Evolutionary conservation across 371 early-diverging fungal species (phyloP).

Genomic region (Mortierella sp.): DNA sequence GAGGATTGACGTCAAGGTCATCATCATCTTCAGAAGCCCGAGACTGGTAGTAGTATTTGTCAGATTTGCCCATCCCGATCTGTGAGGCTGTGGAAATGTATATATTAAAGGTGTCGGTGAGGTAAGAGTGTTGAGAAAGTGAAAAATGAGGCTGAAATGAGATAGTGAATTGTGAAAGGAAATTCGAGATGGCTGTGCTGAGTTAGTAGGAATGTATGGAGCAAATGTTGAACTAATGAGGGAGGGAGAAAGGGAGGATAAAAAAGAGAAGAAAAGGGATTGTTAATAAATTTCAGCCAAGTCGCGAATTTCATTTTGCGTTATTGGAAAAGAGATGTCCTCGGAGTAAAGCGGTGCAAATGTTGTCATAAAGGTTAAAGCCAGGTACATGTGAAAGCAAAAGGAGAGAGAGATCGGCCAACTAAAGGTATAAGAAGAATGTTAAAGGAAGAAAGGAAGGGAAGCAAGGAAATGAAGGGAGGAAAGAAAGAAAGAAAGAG

Average conservation of each 20-base stretch:
- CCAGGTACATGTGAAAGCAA: not conserved
- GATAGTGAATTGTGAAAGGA: not conserved
- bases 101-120: not conserved
- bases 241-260: conserved; percentile 3
- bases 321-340: not conserved
- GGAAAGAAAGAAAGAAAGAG: not conserved
- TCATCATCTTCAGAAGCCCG: conserved; percentile 17
- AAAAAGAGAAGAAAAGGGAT: not conserved
- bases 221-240: too few relatives aligned
- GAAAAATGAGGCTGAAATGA: not conserved
- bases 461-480: not conserved
- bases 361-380: not conserved
- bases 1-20: conserved; percentile 24
- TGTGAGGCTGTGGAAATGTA: not conserved
- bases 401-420: not conserved
- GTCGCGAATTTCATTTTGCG: too few relatives aligned
- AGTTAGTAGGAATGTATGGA: not conserved
- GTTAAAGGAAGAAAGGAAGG: not conserved
- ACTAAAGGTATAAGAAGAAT: not conserved
- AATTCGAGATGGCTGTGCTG: not conserved
- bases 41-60: conserved; percentile 20
- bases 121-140: not conserved
- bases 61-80: conserved; percentile 23
- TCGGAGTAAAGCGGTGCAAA: not conserved
- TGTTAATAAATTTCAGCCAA: too few relatives aligned